Evolutionary conservation across 768 basidiomycete genomes (phyloP).

Genomic region (Boletus barrowsii): DNA sequence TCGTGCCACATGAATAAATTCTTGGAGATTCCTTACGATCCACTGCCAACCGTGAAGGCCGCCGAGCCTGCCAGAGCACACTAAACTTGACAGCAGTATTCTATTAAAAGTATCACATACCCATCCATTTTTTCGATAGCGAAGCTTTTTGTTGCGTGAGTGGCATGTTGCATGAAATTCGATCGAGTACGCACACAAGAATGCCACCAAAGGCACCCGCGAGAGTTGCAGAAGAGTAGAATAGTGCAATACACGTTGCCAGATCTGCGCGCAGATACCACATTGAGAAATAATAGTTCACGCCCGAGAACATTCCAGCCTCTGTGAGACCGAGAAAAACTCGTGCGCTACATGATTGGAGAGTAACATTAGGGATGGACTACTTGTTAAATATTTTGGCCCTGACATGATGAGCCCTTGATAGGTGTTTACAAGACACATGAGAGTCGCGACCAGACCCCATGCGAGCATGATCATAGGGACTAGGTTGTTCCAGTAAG

Average conservation of each 20-base stretch:
- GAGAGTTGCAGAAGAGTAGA: slow-evolving; percentile 59
- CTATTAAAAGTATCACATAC: slow-evolving; percentile 20
- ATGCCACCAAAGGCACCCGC: slow-evolving; percentile 53
- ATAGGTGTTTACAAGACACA: slow-evolving; percentile 35
- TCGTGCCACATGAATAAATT: not conserved
- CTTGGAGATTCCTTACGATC: slow-evolving; percentile 30
- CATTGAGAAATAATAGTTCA: slow-evolving; percentile 45
- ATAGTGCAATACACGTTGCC: slow-evolving; percentile 54
- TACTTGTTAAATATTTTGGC: not conserved
- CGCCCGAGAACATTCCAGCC: slow-evolving; percentile 41
- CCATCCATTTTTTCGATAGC: slow-evolving; percentile 35
- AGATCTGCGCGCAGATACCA: slow-evolving; percentile 62
- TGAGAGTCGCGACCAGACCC: slow-evolving; percentile 37
- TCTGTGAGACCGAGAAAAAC: slow-evolving; percentile 47
- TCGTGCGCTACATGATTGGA: slow-evolving; percentile 27
- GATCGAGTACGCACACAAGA: slow-evolving; percentile 36
- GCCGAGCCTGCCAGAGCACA: slow-evolving; percentile 15
- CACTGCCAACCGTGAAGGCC: slow-evolving; percentile 37
- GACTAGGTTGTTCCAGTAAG: slow-evolving; percentile 32
- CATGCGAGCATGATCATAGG: slow-evolving; percentile 38
- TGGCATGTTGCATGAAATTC: not conserved
- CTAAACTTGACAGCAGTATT: not conserved
- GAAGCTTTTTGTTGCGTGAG: slow-evolving; percentile 27
- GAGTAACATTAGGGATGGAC: not conserved
- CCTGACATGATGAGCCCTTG: slow-evolving; percentile 32